Conservation (phyloP, 495 filamentous ascomycete species). For the Lasiosphaeriaceae sp. region DNA sequence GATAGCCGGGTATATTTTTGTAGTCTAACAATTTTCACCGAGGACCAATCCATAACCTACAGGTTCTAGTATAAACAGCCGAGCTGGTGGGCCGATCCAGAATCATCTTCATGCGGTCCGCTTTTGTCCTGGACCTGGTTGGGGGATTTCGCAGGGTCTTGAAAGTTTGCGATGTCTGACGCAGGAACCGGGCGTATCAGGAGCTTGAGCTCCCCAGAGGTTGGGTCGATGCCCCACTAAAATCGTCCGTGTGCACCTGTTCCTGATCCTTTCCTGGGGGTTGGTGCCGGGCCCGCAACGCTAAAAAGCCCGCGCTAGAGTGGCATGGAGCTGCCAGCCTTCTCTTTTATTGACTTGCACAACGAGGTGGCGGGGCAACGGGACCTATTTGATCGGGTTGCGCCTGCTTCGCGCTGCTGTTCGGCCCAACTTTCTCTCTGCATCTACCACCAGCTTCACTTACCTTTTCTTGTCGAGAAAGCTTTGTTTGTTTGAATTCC, state of each 20-base stretch:
- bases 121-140: too few relatives aligned
- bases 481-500: not conserved
- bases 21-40: too few relatives aligned
- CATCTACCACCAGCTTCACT: not conserved
- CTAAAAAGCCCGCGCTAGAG: constrained; percentile 1
- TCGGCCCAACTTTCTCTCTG: not conserved
- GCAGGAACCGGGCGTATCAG: not conserved
- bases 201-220: not conserved
- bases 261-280: not conserved
- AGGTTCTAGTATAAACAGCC: too few relatives aligned
- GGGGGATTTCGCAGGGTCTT: not conserved
- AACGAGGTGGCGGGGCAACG: constrained; percentile 22
- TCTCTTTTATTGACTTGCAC: constrained; percentile 21
- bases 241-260: constrained; percentile 5
- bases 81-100: too few relatives aligned
- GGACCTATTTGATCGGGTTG: constrained; percentile 11
- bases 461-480: not conserved
- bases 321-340: constrained; percentile 9
- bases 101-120: too few relatives aligned
- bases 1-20: too few relatives aligned
- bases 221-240: not conserved
- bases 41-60: too few relatives aligned
- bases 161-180: not conserved
- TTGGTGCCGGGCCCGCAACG: constrained; percentile 7
- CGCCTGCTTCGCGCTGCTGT: not conserved